Percentiles rank a stretch among this genome's conserved stretches.
phyloP scores from a whole-genome alignment of 2,329 filamentous ascomycete genomes.

The Penicillium polonicum region DNA sequence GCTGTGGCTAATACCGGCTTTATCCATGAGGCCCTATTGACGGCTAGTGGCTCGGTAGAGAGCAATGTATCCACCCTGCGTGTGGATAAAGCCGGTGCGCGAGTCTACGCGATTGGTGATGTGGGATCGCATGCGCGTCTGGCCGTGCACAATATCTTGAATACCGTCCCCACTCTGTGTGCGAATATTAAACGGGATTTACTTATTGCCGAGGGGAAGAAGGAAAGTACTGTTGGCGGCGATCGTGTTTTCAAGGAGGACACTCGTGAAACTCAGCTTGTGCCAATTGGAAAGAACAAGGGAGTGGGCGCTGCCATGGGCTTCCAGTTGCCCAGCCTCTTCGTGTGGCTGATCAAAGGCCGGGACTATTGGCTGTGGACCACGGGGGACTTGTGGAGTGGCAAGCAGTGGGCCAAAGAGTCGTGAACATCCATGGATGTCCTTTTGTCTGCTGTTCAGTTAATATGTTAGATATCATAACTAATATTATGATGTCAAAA shows the following conservation, averaged over 20 bases:
- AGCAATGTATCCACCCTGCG: conserved; percentile 42
- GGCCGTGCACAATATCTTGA: conserved; percentile 45
- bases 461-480: no score
- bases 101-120: conserved; percentile 52
- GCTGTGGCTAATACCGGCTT: conserved; percentile 46
- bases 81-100: conserved; percentile 35
- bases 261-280: conserved; percentile 47
- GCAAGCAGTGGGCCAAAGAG: conserved; percentile 52
- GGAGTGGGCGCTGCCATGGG: conserved; percentile 50
- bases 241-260: conserved; percentile 46
- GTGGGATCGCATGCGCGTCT: conserved; percentile 42
- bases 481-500: no score
- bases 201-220: conserved; percentile 35
- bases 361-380: conserved; percentile 55
- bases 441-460: neutral
- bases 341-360: conserved; percentile 53
- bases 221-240: neutral
- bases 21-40: conserved; percentile 32
- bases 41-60: conserved; percentile 36
- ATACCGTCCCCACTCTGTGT: conserved; percentile 45
- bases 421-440: conserved; percentile 23
- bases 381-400: conserved; percentile 50
- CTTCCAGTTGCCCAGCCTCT: conserved; percentile 44
- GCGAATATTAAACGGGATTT: conserved; percentile 52
- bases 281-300: conserved; percentile 48